Evolutionary conservation across 164 flowering plant species (phyloP).

Genomic region (Berberis thunbergii): DNA sequence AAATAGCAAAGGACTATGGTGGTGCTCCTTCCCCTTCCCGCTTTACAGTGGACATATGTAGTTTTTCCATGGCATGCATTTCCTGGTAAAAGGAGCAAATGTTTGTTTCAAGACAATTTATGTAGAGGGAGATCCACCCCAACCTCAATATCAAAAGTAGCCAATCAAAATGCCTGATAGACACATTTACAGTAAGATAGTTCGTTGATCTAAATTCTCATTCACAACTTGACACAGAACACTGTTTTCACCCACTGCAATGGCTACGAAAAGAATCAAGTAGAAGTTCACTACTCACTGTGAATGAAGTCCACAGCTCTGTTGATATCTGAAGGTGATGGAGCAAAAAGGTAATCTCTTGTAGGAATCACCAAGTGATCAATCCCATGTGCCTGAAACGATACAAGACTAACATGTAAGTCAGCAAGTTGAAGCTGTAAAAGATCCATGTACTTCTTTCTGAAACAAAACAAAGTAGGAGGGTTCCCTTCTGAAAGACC

Average conservation of each 20-base stretch:
- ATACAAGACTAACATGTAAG: not conserved
- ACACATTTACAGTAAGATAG: no score
- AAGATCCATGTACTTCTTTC: not conserved
- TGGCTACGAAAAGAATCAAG: no score
- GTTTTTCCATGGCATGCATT: constrained; percentile 44
- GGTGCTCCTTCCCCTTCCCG: constrained; percentile 94
- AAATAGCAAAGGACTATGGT: constrained; percentile 84
- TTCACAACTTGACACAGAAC: no score
- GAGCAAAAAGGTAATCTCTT: constrained; percentile 93
- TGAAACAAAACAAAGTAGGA: no score
- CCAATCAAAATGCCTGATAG: not conserved
- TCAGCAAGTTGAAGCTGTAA: not conserved
- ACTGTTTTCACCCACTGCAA: no score
- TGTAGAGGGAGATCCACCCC: not conserved
- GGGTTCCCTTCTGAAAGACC: no score
- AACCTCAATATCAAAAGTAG: not conserved
- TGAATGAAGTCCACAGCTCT: constrained; percentile 80
- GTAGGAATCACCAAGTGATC: constrained; percentile 80
- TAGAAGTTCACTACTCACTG: constrained; percentile 33
- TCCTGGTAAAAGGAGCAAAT: constrained; percentile 16
- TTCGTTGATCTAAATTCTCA: no score
- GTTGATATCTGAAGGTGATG: constrained; percentile 56
- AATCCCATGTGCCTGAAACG: constrained; percentile 57
- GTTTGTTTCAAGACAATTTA: not conserved
- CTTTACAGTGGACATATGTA: constrained; percentile 94